A percentile compares a stretch with the other conserved stretches of the same genome.
Conservation (phyloP, 169 alveolate genomes). For the Miamiensis avidus region DNA sequence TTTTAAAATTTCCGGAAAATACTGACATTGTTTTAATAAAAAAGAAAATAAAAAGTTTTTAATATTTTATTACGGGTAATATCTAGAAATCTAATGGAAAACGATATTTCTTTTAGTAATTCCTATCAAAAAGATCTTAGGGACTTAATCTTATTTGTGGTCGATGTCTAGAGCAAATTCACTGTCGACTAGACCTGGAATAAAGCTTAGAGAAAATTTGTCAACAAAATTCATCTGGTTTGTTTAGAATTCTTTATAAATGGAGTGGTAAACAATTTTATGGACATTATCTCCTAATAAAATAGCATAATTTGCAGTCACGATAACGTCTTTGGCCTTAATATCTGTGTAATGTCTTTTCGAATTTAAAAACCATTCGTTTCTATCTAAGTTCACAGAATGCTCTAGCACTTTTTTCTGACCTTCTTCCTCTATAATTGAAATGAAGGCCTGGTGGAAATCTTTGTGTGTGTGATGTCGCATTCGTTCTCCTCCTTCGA, state of each 20-base stretch:
- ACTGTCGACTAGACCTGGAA: background rate
- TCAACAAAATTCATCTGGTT: background rate
- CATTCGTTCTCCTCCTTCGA: background rate
- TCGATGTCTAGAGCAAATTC: background rate
- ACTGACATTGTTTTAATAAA: too few relatives aligned
- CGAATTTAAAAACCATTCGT: background rate
- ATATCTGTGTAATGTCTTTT: background rate
- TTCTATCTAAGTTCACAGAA: background rate
- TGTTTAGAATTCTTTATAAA: slow-evolving; percentile 11
- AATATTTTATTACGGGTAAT: background rate
- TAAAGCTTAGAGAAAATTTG: too few relatives aligned
- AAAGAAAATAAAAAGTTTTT: too few relatives aligned
- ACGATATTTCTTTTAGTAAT: background rate
- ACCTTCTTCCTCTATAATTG: background rate
- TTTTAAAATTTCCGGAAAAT: too few relatives aligned
- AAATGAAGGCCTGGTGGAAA: background rate
- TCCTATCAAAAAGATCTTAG: background rate
- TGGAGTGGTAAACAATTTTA: slow-evolving; percentile 32
- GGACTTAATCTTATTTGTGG: background rate
- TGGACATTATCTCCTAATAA: slow-evolving; percentile 34
- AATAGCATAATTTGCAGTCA: slow-evolving; percentile 28
- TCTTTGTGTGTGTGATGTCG: background rate
- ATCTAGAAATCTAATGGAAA: background rate
- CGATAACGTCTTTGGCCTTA: slow-evolving; percentile 11
- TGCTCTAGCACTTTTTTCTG: background rate